Evolutionary conservation across 805 yeast genomes (phyloP), one percentile per base, ranked within the genome.

Genomic region (Candida wancherniae): DNA sequence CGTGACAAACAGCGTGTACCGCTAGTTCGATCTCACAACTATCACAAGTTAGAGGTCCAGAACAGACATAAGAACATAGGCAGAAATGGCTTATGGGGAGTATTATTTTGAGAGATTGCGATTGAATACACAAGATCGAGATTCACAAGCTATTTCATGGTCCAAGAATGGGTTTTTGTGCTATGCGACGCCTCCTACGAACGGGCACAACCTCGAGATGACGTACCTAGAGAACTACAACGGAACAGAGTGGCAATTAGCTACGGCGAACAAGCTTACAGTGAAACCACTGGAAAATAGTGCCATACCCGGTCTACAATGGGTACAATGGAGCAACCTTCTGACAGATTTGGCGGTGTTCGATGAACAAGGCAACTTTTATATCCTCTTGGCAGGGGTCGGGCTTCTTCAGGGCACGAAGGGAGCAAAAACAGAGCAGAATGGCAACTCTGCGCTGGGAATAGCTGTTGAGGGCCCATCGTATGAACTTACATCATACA

Each of bases 151-250:
- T 11, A 67, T 80, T 7, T 71, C 85, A 8, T 86, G 95, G 95
- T 83, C 94, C 8, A 74, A 77, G 42, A 82, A 79, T 43, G 96
- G 96, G 9, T 75, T 85, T 44, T 71, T 88, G 19, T 94, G 95
- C 1, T 85, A 80, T 45, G 60, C 76, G 5, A 57, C 66, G 22
- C 48, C 42, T 27, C 45, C 53, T 12, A 34, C 45, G 53, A 34
- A 59, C 15, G 58, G 51, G 34, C 61, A 57, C 40, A 63, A 52
- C 47, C 51, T 85, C 14, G 60, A 64, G 28, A 58, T 84, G 37
- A 79, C 94, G 0, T 77, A 80, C 55, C 49, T 86, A 36, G 88
- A 80, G 45, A 77, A 86, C 37, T 56, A 74, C 9, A 80, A 84
- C 51, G 97, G 96, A 1, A 66, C 69, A 19, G 57, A 69, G 26